phyloP scores from a whole-genome alignment of 2,329 filamentous ascomycete genomes.

The Cordyceps cateniannulata region DNA sequence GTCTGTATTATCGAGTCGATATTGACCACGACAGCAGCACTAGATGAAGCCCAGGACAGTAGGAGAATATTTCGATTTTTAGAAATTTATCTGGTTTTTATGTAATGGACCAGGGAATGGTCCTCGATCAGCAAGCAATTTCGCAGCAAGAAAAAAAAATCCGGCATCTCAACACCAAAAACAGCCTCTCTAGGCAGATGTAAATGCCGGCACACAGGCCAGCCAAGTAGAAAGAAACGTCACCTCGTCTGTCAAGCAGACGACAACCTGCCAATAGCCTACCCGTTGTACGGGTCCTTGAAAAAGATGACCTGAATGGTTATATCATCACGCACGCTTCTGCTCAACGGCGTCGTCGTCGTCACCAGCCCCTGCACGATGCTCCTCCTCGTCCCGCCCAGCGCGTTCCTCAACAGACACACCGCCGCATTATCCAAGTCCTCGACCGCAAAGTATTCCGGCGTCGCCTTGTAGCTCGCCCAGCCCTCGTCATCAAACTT shows the following conservation, averaged over 20 bases:
- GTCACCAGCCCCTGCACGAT: conserved; percentile 69
- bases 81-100: too few relatives aligned
- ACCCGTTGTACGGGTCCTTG: conserved; percentile 15
- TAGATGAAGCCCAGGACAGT: too few relatives aligned
- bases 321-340: conserved; percentile 63
- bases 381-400: conserved; percentile 69
- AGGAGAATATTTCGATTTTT: too few relatives aligned
- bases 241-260: too few relatives aligned
- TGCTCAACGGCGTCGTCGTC: conserved; percentile 61
- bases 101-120: too few relatives aligned
- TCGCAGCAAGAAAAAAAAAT: neutral
- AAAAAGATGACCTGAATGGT: conserved; percentile 78
- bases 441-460: conserved; percentile 63
- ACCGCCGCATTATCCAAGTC: conserved; percentile 72
- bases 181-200: neutral
- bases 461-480: conserved; percentile 20
- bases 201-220: neutral
- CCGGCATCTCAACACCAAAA: neutral
- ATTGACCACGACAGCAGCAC: too few relatives aligned
- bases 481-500: conserved; percentile 17
- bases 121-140: neutral
- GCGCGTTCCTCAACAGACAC: conserved; percentile 72
- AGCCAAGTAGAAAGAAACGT: neutral
- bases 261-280: neutral
- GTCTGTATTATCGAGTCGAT: too few relatives aligned